These are phyloP conservation scores for Babesia bigemina DNA, from an alignment of 169 alveolate species.

Conservation along the genomic window DNA sequence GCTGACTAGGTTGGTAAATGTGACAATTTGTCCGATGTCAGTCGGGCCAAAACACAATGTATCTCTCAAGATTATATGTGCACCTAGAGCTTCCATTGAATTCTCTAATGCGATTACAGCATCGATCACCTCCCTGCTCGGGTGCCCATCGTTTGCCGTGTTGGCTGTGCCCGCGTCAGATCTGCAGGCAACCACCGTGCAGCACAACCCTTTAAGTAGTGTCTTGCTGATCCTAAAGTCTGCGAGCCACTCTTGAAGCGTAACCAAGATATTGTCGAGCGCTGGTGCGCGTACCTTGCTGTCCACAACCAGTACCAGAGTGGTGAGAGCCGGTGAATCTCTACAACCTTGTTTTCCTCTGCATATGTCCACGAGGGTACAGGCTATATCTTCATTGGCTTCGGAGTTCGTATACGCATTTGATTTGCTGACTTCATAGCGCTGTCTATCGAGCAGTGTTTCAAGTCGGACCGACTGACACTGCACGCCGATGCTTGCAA, in stretches of 20 bases:
- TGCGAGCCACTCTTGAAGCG: conserved; percentile 41
- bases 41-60: conserved; percentile 11
- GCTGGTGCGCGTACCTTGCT: conserved; percentile 1
- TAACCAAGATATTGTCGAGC: conserved; percentile 8
- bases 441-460: neutral
- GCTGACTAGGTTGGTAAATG: conserved; percentile 35
- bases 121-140: conserved; percentile 1
- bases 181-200: conserved; percentile 18
- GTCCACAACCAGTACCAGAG: conserved; percentile 42
- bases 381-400: neutral
- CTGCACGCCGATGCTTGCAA: conserved; percentile 24
- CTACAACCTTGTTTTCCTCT: neutral
- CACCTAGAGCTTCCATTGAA: conserved; percentile 26
- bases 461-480: conserved; percentile 7
- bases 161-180: neutral
- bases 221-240: conserved; percentile 53
- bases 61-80: conserved; percentile 5
- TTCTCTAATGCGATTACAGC: neutral
- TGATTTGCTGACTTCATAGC: neutral
- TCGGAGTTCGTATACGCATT: neutral
- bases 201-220: conserved; percentile 4
- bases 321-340: neutral
- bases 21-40: conserved; percentile 53
- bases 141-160: neutral
- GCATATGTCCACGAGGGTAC: conserved; percentile 5